Evolutionary conservation across 164 flowering plant species (phyloP).

Genomic region (Liriodendron chinense): DNA sequence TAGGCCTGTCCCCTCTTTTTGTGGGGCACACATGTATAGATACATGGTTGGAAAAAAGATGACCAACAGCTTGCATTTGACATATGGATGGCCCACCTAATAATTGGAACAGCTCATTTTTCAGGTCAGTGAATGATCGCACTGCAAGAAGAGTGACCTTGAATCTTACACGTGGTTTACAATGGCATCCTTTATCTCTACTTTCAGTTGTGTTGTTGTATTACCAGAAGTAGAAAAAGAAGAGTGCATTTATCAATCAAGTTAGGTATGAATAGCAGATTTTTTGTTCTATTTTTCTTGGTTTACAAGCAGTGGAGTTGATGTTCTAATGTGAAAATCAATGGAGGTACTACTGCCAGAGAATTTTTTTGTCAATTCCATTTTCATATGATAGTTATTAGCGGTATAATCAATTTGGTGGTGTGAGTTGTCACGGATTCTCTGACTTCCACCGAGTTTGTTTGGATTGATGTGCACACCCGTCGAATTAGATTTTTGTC

Average conservation of each 20-base stretch:
- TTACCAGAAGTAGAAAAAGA: neutral
- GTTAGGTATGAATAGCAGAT: neutral
- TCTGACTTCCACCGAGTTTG: neutral
- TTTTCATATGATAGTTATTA: neutral
- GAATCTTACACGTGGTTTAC: neutral
- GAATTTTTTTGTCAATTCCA: neutral
- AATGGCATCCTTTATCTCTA: neutral
- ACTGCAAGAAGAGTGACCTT: neutral
- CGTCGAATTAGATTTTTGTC: neutral
- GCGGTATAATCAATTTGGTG: neutral
- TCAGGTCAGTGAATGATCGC: too few species aligned
- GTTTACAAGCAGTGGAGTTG: neutral
- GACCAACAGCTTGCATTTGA: too few species aligned
- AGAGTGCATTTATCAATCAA: neutral
- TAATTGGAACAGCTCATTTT: too few species aligned
- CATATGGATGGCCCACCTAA: too few species aligned
- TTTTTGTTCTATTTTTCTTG: neutral
- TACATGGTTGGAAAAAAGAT: too few species aligned
- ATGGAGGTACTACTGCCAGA: neutral
- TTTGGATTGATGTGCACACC: neutral
- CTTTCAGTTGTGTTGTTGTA: neutral
- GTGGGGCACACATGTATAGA: too few species aligned
- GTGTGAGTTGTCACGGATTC: neutral
- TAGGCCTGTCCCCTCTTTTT: too few species aligned
- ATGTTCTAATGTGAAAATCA: neutral